These are phyloP conservation scores for Triticum timopheevii DNA, from an alignment of 176 grass and related monocot species.

Conservation along the genomic window DNA sequence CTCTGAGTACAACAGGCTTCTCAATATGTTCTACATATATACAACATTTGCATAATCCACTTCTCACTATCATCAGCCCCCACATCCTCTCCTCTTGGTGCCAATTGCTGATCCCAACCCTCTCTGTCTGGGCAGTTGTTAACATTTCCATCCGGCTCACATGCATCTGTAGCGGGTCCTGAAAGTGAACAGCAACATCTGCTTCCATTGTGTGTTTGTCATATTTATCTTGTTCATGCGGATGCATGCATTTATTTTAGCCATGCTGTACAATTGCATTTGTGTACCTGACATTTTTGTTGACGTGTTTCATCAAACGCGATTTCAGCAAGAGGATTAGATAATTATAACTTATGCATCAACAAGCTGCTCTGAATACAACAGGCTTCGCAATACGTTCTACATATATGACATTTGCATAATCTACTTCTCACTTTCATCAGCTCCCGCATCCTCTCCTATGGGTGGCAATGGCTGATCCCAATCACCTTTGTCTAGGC, in stretches of 20 bases:
- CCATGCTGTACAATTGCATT: not conserved
- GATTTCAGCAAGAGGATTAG: no score
- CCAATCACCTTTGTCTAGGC: not conserved
- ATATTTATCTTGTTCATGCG: not conserved
- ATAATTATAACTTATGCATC: constrained; percentile 5
- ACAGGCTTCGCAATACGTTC: not conserved
- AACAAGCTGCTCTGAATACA: constrained; percentile 16
- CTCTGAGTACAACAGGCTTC: constrained; percentile 17
- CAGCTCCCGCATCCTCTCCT: not conserved
- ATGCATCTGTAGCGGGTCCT: not conserved
- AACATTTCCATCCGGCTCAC: not conserved
- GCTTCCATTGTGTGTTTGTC: not conserved
- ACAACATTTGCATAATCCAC: constrained; percentile 27
- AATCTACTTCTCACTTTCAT: constrained; percentile 10
- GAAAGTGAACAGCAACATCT: not conserved
- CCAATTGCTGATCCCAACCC: not conserved
- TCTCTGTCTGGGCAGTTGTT: not conserved
- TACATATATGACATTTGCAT: constrained; percentile 18
- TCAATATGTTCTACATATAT: not conserved
- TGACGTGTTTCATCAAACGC: no score
- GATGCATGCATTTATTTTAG: not conserved
- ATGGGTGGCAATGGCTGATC: not conserved
- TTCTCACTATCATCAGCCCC: not conserved
- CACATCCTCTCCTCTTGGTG: not conserved
- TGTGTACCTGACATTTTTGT: no score